Evolutionary conservation across 2,329 filamentous ascomycete genomes (phyloP).

Genomic region (Lasiodiplodia sp.): DNA sequence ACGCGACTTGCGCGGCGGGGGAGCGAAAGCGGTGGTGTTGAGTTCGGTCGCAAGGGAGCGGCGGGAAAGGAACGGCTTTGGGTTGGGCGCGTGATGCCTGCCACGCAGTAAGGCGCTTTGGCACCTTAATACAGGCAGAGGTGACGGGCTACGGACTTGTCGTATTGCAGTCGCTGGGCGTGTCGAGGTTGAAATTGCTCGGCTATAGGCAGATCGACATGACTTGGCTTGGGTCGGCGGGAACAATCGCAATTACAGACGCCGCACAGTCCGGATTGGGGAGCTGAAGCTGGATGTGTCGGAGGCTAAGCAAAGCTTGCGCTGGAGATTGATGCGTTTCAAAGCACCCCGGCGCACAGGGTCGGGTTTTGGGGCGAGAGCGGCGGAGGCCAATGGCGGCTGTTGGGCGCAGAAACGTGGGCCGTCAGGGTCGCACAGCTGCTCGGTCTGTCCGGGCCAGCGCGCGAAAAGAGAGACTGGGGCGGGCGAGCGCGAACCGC

Average conservation of each 20-base stretch:
- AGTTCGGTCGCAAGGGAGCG: not conserved
- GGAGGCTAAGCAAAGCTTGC: conserved; percentile 27
- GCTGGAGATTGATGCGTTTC: conserved; percentile 26
- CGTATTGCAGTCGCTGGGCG: conserved; percentile 10
- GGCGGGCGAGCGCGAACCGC: conserved; percentile 6
- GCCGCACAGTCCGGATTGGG: conserved; percentile 4
- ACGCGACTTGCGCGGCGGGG: conserved; percentile 8
- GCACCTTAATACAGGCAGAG: conserved; percentile 14
- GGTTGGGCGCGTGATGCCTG: conserved; percentile 3
- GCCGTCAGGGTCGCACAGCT: conserved; percentile 5
- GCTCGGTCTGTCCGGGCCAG: not conserved
- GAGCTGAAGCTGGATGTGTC: conserved; percentile 23
- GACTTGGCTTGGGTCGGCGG: conserved; percentile 10
- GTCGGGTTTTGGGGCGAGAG: conserved; percentile 2
- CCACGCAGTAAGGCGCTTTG: conserved; percentile 25
- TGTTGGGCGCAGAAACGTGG: conserved; percentile 12
- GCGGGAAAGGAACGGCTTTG: conserved; percentile 1
- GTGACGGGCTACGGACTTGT: conserved; percentile 6
- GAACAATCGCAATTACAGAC: conserved; percentile 18
- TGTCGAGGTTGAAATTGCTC: conserved; percentile 23
- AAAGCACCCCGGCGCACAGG: conserved; percentile 24
- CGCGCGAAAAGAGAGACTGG: conserved; percentile 4
- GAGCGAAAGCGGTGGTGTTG: not conserved
- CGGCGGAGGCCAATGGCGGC: conserved; percentile 19
- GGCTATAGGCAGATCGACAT: conserved; percentile 26